Conservation (phyloP, 306 rosid species). For the Dalbergia cultrata region DNA sequence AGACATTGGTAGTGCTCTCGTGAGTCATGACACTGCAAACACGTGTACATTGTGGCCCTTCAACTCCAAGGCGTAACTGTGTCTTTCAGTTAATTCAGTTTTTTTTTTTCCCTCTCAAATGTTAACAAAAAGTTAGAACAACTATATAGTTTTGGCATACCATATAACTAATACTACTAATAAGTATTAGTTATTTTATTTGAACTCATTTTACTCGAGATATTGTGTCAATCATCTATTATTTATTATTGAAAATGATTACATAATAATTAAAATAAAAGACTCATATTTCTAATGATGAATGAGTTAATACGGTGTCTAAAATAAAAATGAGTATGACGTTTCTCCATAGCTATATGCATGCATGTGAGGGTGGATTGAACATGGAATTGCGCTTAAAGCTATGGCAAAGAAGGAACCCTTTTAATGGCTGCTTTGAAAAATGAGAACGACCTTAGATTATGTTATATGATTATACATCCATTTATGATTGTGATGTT, state of each 20-base stretch:
- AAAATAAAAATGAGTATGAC: too few relatives aligned
- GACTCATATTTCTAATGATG: too few relatives aligned
- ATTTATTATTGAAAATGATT: too few relatives aligned
- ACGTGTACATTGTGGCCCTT: constrained; percentile 43
- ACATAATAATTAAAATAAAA: too few relatives aligned
- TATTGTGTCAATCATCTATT: too few relatives aligned
- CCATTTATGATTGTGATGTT: not conserved
- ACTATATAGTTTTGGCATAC: constrained; percentile 10
- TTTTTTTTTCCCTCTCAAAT: not conserved
- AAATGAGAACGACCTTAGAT: not conserved
- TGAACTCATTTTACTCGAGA: too few relatives aligned
- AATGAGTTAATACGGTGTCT: too few relatives aligned
- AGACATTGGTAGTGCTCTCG: constrained; percentile 44
- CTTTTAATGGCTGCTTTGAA: constrained; percentile 23
- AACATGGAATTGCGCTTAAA: constrained; percentile 29
- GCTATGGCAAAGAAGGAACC: not conserved
- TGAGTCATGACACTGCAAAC: constrained; percentile 44
- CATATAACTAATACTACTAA: not conserved
- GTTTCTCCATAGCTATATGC: too few relatives aligned
- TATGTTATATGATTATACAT: constrained; percentile 14
- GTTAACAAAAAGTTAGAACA: not conserved
- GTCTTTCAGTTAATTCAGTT: constrained; percentile 51
- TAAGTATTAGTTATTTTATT: too few relatives aligned
- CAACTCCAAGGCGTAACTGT: constrained; percentile 23
- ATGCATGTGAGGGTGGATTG: not conserved